Base-by-base conservation (phyloP, 1,139 yeast genomes). In the Magnusiomyces paraingens region DNA sequence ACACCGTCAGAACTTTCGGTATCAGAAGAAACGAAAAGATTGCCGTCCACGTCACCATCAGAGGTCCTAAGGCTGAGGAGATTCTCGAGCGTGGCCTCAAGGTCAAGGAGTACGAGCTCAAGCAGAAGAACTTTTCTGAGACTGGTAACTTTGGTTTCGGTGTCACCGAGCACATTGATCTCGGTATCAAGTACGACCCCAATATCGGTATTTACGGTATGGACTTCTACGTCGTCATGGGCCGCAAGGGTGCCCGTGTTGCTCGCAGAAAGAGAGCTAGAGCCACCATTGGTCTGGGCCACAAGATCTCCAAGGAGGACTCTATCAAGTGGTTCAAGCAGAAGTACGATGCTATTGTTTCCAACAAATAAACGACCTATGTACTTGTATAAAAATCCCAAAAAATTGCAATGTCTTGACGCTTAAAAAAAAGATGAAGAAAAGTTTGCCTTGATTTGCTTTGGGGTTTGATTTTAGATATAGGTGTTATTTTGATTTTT, bases 131-230 rank as follows among this genome's bases (percentile, higher is more conserved):
- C 94, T 93, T 93, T 83, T 89, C 97, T 71, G 89, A 83, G 69
- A 91, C 98, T 73, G 99, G 99, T 81, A 94, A 93, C 97, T 93
- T 93, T 73, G 99, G 99, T 82, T 93, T 93, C 86, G 99, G 99
- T 86, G 84, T 93, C 75, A 89, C 88, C 71, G 99, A 93, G 84
- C 99, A 93, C 86, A 93, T 93, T 73, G 99, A 93, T 79, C 86
- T 93, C 78, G 99, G 99, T 84, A 93, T 93, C 87, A 94, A 94
- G 84, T 93, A 93, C 82, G 99, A 94, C 79, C 99, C 99, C 78
- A 83, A 88, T 75, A 94, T 93, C 73, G 99, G 99, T 78, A 93
- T 93, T 77, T 94, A 93, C 93, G 99, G 99, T 84, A 93, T 93
- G 99, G 99, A 93, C 81, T 93, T 93, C 86, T 94, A 90, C 93